Percentiles rank a stretch among this genome's conserved stretches.
phyloP scores from a whole-genome alignment of 768 basidiomycete species.

The Chalciporus piperatus region DNA sequence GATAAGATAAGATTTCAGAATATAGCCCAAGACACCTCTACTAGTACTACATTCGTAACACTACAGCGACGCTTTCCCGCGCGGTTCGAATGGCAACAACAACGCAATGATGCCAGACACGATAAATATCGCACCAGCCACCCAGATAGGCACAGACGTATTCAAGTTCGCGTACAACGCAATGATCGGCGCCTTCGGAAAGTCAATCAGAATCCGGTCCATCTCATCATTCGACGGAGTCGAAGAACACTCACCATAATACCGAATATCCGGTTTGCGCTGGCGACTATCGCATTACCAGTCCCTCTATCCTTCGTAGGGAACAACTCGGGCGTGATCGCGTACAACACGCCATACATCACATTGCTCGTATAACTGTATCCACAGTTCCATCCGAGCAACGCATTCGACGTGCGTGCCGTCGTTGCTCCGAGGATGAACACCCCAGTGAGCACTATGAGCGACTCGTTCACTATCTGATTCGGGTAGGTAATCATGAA shows the following conservation, averaged over 20 bases:
- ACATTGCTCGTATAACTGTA: slow-evolving; percentile 56
- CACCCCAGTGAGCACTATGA: slow-evolving; percentile 46
- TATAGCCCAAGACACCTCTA: too few species aligned
- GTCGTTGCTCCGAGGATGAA: slow-evolving; percentile 60
- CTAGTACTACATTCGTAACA: neutral
- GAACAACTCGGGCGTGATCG: slow-evolving; percentile 48
- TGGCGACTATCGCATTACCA: slow-evolving; percentile 51
- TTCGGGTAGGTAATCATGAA: neutral
- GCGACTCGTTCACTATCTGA: neutral
- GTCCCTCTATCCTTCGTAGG: slow-evolving; percentile 55
- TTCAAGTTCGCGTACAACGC: slow-evolving; percentile 47
- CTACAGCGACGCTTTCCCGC: slow-evolving; percentile 52
- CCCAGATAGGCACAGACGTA: slow-evolving; percentile 53
- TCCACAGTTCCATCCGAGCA: slow-evolving; percentile 59
- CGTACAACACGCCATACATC: slow-evolving; percentile 52
- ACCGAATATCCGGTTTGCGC: slow-evolving; percentile 56
- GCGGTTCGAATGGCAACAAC: slow-evolving; percentile 54
- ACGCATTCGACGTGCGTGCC: slow-evolving; percentile 46
- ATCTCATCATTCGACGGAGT: too few species aligned
- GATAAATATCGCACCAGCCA: slow-evolving; percentile 52
- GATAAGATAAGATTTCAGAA: slow-evolving; percentile 19
- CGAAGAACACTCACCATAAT: slow-evolving; percentile 43
- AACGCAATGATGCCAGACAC: slow-evolving; percentile 46
- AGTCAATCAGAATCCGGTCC: neutral
- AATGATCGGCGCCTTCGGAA: slow-evolving; percentile 45